Evolutionary conservation across 257 asterid genomes (phyloP).

Genomic region (Solanum infundibuliforme): DNA sequence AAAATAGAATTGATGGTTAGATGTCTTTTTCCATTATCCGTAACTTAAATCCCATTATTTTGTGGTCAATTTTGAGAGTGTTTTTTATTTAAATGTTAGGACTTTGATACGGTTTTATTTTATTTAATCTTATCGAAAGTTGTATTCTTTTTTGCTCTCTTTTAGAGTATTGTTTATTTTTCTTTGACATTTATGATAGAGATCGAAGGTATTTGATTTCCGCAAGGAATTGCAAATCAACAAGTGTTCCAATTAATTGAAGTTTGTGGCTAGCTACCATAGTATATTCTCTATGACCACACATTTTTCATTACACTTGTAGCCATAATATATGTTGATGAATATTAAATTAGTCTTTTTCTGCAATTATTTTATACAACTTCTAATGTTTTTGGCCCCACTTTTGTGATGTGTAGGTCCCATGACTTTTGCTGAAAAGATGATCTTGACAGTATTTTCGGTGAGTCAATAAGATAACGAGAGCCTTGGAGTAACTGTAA

Average conservation of each 20-base stretch:
- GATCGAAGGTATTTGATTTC: neutral
- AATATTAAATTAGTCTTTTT: neutral
- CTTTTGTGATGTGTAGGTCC: slow-evolving; percentile 43
- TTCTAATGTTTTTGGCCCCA: neutral
- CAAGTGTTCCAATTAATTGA: neutral
- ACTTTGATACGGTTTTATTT: neutral
- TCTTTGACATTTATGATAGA: rapidly evolving
- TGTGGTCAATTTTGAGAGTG: neutral
- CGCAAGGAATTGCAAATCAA: neutral
- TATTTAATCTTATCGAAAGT: neutral
- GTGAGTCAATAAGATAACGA: slow-evolving; percentile 16
- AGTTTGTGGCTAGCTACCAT: neutral
- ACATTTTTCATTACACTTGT: neutral
- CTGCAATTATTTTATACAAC: neutral
- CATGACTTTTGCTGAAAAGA: slow-evolving; percentile 84
- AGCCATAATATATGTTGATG: neutral
- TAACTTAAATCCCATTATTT: neutral
- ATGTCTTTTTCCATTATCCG: neutral
- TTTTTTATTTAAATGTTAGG: neutral
- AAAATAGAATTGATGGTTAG: neutral
- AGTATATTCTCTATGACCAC: neutral
- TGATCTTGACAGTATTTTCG: slow-evolving; percentile 48
- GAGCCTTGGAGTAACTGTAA: rapidly evolving
- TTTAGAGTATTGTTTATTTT: neutral
- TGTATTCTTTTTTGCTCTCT: rapidly evolving